phyloP scores from a whole-genome alignment of 306 rosid species.

The Begonia fuchsioides region DNA sequence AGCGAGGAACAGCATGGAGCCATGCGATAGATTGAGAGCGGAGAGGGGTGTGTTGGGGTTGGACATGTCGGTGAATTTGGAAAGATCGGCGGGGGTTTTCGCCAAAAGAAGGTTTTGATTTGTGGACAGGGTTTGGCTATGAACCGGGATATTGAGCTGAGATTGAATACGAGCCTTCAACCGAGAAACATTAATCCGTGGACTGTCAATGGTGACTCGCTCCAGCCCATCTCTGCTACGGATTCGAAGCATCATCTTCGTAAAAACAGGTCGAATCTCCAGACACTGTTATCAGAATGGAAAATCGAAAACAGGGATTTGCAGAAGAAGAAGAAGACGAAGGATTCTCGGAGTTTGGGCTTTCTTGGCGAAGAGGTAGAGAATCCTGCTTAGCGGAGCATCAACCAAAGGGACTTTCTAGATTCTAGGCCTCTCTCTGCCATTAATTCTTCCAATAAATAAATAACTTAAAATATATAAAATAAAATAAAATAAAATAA shows the following conservation, averaged over 20 bases:
- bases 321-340: background rate
- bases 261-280: background rate
- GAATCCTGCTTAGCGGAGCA: too few relatives aligned
- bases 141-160: conserved; percentile 51
- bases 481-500: too few relatives aligned
- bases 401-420: too few relatives aligned
- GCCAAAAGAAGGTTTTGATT: conserved; percentile 70
- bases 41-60: conserved; percentile 37
- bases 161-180: conserved; percentile 45
- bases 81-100: conserved; percentile 42
- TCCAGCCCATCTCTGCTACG: conserved; percentile 95
- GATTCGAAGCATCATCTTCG: conserved; percentile 71
- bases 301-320: background rate
- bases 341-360: too few relatives aligned
- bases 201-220: conserved; percentile 50
- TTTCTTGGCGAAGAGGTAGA: too few relatives aligned
- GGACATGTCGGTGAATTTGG: conserved; percentile 58
- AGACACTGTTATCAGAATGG: background rate
- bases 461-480: too few relatives aligned
- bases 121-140: conserved; percentile 71
- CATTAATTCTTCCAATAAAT: too few relatives aligned
- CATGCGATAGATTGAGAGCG: conserved; percentile 49
- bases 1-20: conserved; percentile 52
- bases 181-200: conserved; percentile 39
- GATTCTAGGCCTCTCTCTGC: too few relatives aligned